Evolutionary conservation across 306 rosid species (phyloP).

Genomic region (Medicago arabica): DNA sequence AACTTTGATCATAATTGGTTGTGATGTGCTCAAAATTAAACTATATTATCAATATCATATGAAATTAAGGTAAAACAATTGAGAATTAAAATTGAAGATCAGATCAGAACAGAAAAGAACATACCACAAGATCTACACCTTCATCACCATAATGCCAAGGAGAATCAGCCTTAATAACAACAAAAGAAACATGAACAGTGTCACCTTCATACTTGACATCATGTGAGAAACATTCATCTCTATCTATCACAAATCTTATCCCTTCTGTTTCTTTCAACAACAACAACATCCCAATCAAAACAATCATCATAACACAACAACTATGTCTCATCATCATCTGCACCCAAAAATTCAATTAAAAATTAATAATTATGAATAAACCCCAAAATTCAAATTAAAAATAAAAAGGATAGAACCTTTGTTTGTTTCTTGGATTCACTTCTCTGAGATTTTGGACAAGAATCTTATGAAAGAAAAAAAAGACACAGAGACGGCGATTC

Average conservation of each 20-base stretch:
- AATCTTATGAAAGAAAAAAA: not conserved
- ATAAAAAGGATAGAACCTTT: conserved; percentile 3
- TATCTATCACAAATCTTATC: conserved; percentile 81
- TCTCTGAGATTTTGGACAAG: not conserved
- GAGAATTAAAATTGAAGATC: not conserved
- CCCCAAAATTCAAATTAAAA: conserved; percentile 7
- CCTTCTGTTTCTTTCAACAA: conserved; percentile 53
- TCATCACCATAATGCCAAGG: conserved; percentile 68
- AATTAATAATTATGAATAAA: not conserved
- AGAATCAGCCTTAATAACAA: conserved; percentile 84
- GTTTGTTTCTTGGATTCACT: conserved; percentile 1
- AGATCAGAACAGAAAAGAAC: conserved; percentile 35
- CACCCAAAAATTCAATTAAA: not conserved
- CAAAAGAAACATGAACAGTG: conserved; percentile 83
- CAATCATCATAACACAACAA: conserved; percentile 13
- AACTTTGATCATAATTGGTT: too few species aligned
- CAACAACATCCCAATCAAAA: conserved; percentile 46
- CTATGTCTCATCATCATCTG: not conserved
- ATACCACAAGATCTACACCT: conserved; percentile 91
- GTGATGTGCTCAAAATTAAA: too few species aligned
- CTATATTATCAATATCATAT: not conserved
- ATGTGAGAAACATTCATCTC: conserved; percentile 87
- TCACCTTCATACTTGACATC: conserved; percentile 82
- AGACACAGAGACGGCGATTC: not conserved
- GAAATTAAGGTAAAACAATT: not conserved